Percentiles rank a stretch among this genome's conserved stretches.
These are phyloP conservation scores for Penicillium robsamsonii DNA, from an alignment of 495 filamentous ascomycete genomes.

Conservation along the genomic window DNA sequence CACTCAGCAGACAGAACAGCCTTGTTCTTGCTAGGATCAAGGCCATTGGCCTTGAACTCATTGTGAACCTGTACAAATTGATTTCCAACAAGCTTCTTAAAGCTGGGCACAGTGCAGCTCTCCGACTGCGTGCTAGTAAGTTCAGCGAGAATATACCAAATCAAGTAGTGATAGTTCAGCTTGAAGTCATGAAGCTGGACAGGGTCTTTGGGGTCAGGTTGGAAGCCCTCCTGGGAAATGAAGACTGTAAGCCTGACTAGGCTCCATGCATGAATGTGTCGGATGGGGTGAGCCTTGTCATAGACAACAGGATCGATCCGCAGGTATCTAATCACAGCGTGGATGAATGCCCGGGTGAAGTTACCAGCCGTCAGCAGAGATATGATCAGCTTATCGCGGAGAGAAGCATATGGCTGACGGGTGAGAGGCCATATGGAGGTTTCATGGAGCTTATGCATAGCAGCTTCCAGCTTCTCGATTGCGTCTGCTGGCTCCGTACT, in stretches of 20 bases:
- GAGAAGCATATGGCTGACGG: conserved; percentile 40
- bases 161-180: conserved; percentile 35
- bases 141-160: conserved; percentile 41
- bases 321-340: conserved; percentile 39
- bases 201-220: conserved; percentile 18
- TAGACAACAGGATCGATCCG: conserved; percentile 41
- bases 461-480: conserved; percentile 24
- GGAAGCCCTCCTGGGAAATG: conserved; percentile 31
- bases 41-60: conserved; percentile 30
- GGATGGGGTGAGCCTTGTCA: conserved; percentile 39
- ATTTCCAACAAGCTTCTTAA: conserved; percentile 30
- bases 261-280: conserved; percentile 44
- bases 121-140: conserved; percentile 38
- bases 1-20: conserved; percentile 32
- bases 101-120: conserved; percentile 38
- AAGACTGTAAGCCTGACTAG: conserved; percentile 39
- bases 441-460: conserved; percentile 26
- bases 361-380: conserved; percentile 29
- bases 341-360: conserved; percentile 36
- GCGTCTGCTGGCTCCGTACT: conserved; percentile 15
- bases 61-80: conserved; percentile 35
- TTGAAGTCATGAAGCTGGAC: conserved; percentile 20
- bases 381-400: conserved; percentile 41
- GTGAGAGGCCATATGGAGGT: conserved; percentile 31
- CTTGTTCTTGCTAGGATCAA: conserved; percentile 31